Conservation (phyloP, 2,329 filamentous ascomycete genomes). For the Aspergillus niger region DNA sequence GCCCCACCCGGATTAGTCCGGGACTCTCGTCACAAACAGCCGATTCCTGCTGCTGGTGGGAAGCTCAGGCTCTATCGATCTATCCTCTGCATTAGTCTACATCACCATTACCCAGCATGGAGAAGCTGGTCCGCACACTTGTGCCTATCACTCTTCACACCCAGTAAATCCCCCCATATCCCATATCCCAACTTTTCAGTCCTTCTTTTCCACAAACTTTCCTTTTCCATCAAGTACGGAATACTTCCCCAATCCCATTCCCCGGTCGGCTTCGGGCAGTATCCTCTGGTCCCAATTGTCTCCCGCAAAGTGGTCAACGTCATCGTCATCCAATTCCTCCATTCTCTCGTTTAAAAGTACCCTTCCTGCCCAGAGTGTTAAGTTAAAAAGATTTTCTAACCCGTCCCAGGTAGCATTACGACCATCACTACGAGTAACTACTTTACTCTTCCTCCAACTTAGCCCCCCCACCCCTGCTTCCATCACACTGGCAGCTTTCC, state of each 20-base stretch:
- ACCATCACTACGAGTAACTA: no score
- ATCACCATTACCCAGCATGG: background rate
- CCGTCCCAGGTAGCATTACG: background rate
- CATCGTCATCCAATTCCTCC: background rate
- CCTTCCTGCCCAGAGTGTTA: background rate
- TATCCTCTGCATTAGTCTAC: background rate
- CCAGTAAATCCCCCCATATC: no score
- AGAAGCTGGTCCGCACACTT: background rate
- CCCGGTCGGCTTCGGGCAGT: background rate
- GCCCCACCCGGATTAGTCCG: conserved; percentile 2
- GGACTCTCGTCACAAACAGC: background rate
- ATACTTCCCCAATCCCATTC: no score
- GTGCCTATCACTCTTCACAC: background rate
- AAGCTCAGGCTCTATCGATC: background rate
- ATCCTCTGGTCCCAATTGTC: background rate
- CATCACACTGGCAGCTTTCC: background rate
- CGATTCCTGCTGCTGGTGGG: background rate
- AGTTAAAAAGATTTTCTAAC: background rate
- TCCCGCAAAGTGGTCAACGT: background rate
- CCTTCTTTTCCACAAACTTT: background rate
- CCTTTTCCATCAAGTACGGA: background rate
- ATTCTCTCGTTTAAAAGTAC: conserved; percentile 3
- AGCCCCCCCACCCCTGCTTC: background rate
- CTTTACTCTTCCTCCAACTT: background rate
- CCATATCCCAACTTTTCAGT: background rate